Conservation (phyloP, 352 stramenopile species). For the Thraustochytrium sp. region DNA sequence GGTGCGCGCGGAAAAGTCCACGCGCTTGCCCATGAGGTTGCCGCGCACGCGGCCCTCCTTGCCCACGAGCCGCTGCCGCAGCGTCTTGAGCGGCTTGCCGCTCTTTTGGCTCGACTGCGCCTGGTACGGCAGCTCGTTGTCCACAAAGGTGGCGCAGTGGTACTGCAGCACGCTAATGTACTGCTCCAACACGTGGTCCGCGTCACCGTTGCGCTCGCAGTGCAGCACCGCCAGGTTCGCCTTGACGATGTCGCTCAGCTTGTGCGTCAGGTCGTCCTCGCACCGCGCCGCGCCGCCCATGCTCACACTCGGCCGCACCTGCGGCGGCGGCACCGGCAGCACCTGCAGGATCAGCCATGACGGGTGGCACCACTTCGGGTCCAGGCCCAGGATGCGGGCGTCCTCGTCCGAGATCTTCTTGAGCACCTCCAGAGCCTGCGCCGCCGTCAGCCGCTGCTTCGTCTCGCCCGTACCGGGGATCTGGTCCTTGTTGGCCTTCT, state of each 20-base stretch:
- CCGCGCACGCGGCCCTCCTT: conserved; percentile 97
- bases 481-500: conserved; percentile 81
- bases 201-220: conserved; percentile 88
- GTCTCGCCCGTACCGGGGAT: conserved; percentile 85
- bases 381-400: conserved; percentile 83
- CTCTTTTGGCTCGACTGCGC: conserved; percentile 91
- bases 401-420: conserved; percentile 96
- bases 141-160: conserved; percentile 82
- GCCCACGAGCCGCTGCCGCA: conserved; percentile 82
- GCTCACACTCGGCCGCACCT: conserved; percentile 92
- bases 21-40: conserved; percentile 99
- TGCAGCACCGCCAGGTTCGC: conserved; percentile 90
- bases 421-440: conserved; percentile 88
- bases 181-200: conserved; percentile 81
- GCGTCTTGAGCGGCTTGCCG: conserved; percentile 94
- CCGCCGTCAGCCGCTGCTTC: conserved; percentile 91
- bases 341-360: conserved; percentile 98
- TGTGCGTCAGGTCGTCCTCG: conserved; percentile 97
- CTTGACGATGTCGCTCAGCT: conserved; percentile 96
- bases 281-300: conserved; percentile 81
- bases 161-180: conserved; percentile 70
- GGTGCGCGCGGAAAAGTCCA: conserved; percentile 97
- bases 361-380: conserved; percentile 76
- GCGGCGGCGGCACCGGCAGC: conserved; percentile 92
- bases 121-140: conserved; percentile 94